A percentile compares a stretch with the other conserved stretches of the same genome.
Evolutionary conservation across 2,329 filamentous ascomycete species (phyloP).

Genomic region (Orbilia brochopaga): DNA sequence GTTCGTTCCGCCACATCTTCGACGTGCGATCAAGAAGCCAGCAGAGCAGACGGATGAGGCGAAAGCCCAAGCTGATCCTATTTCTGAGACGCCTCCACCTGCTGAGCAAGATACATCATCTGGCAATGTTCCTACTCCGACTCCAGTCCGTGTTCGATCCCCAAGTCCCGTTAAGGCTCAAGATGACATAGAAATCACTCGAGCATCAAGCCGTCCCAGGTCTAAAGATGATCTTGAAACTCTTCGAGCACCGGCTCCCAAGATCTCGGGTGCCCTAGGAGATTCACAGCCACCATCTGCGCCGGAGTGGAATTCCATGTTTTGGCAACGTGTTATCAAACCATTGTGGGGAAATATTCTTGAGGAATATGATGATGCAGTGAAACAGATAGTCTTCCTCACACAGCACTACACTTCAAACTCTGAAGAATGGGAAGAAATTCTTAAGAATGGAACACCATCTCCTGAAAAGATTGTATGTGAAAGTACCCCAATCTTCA

Average conservation of each 20-base stretch:
- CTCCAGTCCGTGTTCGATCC: not conserved
- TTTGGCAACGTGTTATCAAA: conserved; percentile 25
- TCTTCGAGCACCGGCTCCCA: not conserved
- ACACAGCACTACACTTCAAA: conserved; percentile 17
- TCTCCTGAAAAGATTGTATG: conserved; percentile 30
- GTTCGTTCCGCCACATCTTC: conserved; percentile 38
- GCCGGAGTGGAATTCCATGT: not conserved
- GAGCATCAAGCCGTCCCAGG: not conserved
- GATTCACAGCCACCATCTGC: not conserved
- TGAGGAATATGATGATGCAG: conserved; percentile 19
- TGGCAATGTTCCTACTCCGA: conserved; percentile 2
- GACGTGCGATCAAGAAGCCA: conserved; percentile 12
- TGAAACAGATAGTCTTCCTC: conserved; percentile 30
- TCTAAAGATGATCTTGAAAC: conserved; percentile 2
- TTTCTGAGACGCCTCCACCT: not conserved
- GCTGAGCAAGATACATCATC: not conserved
- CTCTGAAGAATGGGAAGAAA: conserved; percentile 20
- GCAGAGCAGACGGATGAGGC: not conserved
- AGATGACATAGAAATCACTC: not conserved
- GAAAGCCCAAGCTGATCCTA: not conserved
- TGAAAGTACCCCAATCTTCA: not conserved
- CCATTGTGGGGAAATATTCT: conserved; percentile 29
- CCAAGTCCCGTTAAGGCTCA: not conserved
- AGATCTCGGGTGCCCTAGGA: not conserved
- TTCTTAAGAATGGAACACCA: conserved; percentile 26